Base-by-base conservation (phyloP, 2,329 filamentous ascomycete genomes). In the Epichloe gansuensis region DNA sequence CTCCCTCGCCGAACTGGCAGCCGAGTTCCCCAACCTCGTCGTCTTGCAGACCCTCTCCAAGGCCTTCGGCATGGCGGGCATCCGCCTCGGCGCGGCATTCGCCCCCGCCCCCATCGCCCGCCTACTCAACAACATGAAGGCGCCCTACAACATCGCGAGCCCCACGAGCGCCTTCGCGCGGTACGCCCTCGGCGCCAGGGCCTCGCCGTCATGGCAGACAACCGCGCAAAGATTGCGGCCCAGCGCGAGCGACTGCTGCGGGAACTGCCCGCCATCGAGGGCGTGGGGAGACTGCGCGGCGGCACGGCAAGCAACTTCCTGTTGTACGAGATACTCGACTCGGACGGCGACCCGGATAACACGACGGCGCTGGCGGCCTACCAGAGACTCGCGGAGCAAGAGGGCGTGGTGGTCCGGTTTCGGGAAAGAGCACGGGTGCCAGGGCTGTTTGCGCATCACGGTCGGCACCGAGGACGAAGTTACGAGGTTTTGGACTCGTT, bases 11-110 rank as follows among this genome's bases (percentile, higher is more conserved):
- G 88, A 95, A 69, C 95, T 88, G 85, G 91, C 95, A 1, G 76
- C 80, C 38, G 90, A 95, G 63, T 94, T 88, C 81, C 91, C 91
- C 49, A 98, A 98, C 68, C 76, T 98, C 28, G 90, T 96, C 17
- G 91, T 98, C 53, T 89, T 97, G 88, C 93, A 98, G 75, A 98
- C 93, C 1, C 77, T 97, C n/a, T 95, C 88, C 62, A 98, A 98
- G 69, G 93, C 90, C 0, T 98, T 98, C 64, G 93, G 93, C 31
- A 80, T 98, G 63, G 93, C 93, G 4, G 93, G 91, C 49, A 95
- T 98, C 65, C 79, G 93, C 15, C 77, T 98, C 1, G 93, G 93
- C 46, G 87, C 83, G 7, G 89, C 88, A 0, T 98, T 96, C 65
- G 80, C 88, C 5, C 80, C 82, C 9, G 76, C 82, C 0, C 76